These are phyloP conservation scores for Pleurotus salmoneostramineus DNA, from an alignment of 768 basidiomycete genomes.

Conservation along the genomic window DNA sequence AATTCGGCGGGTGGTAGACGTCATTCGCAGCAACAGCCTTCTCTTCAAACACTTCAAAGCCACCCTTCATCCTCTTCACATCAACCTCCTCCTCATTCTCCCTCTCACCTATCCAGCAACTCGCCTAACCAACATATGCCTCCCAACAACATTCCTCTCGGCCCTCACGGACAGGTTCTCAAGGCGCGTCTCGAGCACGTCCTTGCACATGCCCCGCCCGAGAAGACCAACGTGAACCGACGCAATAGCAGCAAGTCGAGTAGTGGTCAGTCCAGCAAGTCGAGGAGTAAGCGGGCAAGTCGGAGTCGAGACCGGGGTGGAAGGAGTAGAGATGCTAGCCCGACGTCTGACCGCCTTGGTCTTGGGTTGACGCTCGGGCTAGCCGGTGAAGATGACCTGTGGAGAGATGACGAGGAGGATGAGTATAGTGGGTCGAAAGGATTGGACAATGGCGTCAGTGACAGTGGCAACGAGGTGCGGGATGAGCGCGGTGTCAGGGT, in stretches of 20 bases:
- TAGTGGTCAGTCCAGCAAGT: conserved; percentile 9
- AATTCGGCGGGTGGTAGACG: neutral
- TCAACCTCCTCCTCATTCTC: neutral
- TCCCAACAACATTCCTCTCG: conserved; percentile 15
- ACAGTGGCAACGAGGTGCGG: conserved; percentile 18
- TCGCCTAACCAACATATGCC: neutral
- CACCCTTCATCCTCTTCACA: neutral
- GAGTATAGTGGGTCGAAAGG: conserved; percentile 2
- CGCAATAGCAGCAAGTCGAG: neutral
- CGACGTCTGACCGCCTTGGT: conserved; percentile 15
- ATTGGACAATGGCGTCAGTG: conserved; percentile 6
- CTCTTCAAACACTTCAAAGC: neutral
- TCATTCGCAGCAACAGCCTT: neutral
- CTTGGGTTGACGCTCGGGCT: conserved; percentile 10
- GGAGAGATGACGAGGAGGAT: conserved; percentile 2
- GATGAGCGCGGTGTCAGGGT: conserved; percentile 18
- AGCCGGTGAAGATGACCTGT: neutral
- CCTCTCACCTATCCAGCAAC: neutral
- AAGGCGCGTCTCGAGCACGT: conserved; percentile 50
- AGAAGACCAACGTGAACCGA: neutral
- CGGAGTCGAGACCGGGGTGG: conserved; percentile 10
- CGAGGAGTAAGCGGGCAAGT: neutral
- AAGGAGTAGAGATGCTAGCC: neutral
- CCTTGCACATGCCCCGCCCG: conserved; percentile 16
- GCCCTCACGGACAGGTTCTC: conserved; percentile 53